phyloP scores from a whole-genome alignment of 2,329 filamentous ascomycete genomes.

The Fusarium floridanum region DNA sequence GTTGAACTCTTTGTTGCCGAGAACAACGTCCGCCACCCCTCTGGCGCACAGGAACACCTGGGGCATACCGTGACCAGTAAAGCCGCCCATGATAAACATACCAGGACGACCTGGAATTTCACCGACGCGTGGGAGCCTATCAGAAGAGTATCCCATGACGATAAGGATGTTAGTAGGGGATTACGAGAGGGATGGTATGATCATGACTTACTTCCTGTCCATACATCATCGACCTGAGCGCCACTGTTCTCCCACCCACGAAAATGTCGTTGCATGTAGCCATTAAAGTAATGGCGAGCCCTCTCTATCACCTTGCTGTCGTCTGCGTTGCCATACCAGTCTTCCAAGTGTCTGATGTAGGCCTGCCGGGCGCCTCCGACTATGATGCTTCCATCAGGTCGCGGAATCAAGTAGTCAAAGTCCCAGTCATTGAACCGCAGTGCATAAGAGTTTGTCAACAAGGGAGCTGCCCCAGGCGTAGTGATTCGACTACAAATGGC shows the following conservation, averaged over 20 bases:
- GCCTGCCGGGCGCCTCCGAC: conserved; percentile 40
- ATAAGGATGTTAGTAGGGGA: background rate
- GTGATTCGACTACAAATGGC: conserved; percentile 56
- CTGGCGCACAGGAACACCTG: conserved; percentile 54
- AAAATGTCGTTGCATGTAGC: conserved; percentile 63
- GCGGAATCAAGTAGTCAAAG: background rate
- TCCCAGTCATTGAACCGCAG: conserved; percentile 52
- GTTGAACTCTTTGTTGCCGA: background rate
- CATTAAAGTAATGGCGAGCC: conserved; percentile 55
- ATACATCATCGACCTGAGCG: conserved; percentile 50
- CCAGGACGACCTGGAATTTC: conserved; percentile 52
- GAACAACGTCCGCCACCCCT: background rate
- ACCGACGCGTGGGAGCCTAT: conserved; percentile 59
- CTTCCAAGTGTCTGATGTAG: conserved; percentile 49
- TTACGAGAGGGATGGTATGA: background rate
- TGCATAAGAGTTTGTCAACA: conserved; percentile 45
- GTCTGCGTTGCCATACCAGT: conserved; percentile 62
- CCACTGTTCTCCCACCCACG: conserved; percentile 61
- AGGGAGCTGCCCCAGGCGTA: conserved; percentile 37
- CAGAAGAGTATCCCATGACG: conserved; percentile 58
- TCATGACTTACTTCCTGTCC: conserved; percentile 46
- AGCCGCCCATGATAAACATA: conserved; percentile 62
- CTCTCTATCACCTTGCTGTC: conserved; percentile 53
- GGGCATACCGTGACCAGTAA: conserved; percentile 66
- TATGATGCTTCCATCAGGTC: background rate